Conservation (phyloP, 2,329 filamentous ascomycete genomes). For the Botryotinia globosa region DNA sequence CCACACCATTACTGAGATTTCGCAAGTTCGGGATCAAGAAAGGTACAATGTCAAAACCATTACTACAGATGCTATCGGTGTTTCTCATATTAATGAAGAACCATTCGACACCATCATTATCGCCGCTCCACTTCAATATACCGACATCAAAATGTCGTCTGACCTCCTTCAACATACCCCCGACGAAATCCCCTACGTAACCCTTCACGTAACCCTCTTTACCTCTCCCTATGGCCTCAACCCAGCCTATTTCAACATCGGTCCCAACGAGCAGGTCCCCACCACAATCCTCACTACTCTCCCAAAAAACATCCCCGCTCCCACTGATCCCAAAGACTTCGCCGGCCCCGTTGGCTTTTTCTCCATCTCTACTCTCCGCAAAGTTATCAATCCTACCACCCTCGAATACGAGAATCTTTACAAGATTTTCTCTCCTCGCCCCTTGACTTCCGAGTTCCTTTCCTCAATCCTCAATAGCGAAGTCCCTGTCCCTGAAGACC, state of each 20-base stretch:
- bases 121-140: constrained; percentile 79
- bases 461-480: constrained; percentile 48
- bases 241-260: constrained; percentile 68
- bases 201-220: constrained; percentile 86
- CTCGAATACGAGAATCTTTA: constrained; percentile 55
- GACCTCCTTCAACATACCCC: constrained; percentile 67
- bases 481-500: constrained; percentile 33
- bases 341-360: constrained; percentile 78
- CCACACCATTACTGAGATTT: constrained; percentile 63
- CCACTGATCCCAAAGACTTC: constrained; percentile 49
- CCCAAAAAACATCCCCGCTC: constrained; percentile 48
- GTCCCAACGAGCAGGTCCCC: constrained; percentile 58
- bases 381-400: constrained; percentile 59
- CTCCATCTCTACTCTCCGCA: constrained; percentile 73
- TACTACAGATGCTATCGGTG: constrained; percentile 21
- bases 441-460: constrained; percentile 53
- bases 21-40: constrained; percentile 43
- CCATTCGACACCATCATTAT: constrained; percentile 78
- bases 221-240: constrained; percentile 72
- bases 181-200: constrained; percentile 79
- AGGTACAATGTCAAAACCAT: constrained; percentile 48
- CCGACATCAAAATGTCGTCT: constrained; percentile 62
- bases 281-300: constrained; percentile 82
- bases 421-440: constrained; percentile 61
- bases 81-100: constrained; percentile 27